These are phyloP conservation scores for Lachnellula willkommii DNA, from an alignment of 2,329 filamentous ascomycete genomes.

Conservation along the genomic window DNA sequence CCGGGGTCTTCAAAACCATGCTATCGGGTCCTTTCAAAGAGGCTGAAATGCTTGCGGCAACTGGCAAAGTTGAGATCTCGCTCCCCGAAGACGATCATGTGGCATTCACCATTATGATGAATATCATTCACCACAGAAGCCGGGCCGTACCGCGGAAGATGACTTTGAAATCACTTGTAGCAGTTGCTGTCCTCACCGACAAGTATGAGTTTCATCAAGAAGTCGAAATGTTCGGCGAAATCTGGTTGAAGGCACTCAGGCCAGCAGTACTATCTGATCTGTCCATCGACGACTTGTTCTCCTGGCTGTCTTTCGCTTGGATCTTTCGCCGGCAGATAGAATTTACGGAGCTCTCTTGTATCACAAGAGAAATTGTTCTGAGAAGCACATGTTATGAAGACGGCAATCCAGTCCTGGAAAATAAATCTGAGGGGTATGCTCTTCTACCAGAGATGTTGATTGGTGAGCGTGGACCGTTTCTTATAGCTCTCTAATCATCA, in stretches of 20 bases:
- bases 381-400: no score
- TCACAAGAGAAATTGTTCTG: no score
- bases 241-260: conserved; percentile 8
- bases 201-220: conserved; percentile 24
- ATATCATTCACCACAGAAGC: conserved; percentile 30
- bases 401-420: no score
- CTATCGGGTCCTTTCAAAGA: conserved; percentile 22
- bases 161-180: conserved; percentile 24
- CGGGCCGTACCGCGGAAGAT: conserved; percentile 21
- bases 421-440: no score
- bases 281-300: conserved; percentile 4
- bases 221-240: not conserved
- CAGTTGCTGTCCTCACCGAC: conserved; percentile 27
- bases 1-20: conserved; percentile 28
- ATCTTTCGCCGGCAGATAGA: conserved; percentile 11
- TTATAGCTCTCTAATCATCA: no score
- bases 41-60: conserved; percentile 10
- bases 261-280: conserved; percentile 1
- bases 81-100: conserved; percentile 31
- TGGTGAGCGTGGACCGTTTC: no score
- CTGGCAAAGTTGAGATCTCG: conserved; percentile 21
- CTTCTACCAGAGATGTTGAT: no score
- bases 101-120: conserved; percentile 31
- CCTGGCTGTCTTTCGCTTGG: conserved; percentile 17
- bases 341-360: not conserved